Evolutionary conservation across 495 filamentous ascomycete species (phyloP).

Genomic region (Talaromyces trachyspermus): DNA sequence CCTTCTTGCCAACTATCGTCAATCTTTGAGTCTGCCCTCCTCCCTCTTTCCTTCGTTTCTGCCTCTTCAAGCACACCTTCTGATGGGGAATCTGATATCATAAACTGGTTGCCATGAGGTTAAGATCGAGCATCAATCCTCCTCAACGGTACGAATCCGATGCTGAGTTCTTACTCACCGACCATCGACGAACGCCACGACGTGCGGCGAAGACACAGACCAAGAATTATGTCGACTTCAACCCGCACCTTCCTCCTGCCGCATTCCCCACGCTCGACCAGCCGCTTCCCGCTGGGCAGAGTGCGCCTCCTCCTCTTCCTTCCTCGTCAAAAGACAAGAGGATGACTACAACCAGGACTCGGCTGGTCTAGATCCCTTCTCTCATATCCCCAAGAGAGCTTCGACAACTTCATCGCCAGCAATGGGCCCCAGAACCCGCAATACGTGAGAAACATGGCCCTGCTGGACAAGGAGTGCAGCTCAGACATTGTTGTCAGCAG

Average conservation of each 20-base stretch:
- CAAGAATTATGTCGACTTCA: constrained; percentile 20
- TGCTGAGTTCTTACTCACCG: constrained; percentile 1
- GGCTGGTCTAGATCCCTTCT: constrained; percentile 3
- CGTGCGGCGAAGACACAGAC: constrained; percentile 14
- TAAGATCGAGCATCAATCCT: constrained; percentile 11
- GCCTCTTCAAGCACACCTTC: background rate
- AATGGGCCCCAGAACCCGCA: constrained; percentile 29
- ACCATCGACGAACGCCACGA: constrained; percentile 8
- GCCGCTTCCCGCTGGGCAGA: constrained; percentile 7
- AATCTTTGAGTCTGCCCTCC: background rate
- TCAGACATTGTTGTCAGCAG: constrained; percentile 11
- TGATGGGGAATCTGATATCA: background rate
- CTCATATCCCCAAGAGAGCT: constrained; percentile 8
- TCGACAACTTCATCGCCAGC: constrained; percentile 25
- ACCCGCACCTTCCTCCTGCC: constrained; percentile 35
- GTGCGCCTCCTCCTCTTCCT: background rate
- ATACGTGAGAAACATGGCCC: constrained; percentile 30
- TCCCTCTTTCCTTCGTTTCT: background rate
- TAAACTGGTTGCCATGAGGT: constrained; percentile 13
- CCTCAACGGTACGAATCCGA: constrained; percentile 13
- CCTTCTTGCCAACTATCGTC: background rate
- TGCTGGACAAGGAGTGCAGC: constrained; percentile 12
- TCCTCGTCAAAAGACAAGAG: background rate
- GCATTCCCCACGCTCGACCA: constrained; percentile 34
- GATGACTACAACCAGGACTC: background rate